Percentiles rank a stretch among this genome's conserved stretches.
These are phyloP conservation scores for Nakazawaea ambrosiae DNA, from an alignment of 805 yeast genomes.

Conservation along the genomic window DNA sequence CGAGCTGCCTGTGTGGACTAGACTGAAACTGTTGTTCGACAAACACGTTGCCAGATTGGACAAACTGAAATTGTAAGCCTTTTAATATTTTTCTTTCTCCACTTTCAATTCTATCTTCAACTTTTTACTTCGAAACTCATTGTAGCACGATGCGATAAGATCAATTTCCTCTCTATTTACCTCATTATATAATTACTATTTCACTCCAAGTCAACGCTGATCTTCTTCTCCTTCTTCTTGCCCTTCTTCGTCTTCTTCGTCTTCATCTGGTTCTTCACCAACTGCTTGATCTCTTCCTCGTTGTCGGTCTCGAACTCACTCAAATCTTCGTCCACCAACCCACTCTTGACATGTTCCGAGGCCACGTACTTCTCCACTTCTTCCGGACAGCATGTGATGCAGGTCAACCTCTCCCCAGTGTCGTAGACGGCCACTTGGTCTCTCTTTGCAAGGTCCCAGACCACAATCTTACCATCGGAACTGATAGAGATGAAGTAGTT, in stretches of 20 bases:
- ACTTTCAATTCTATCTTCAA: not conserved
- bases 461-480: constrained; percentile 88
- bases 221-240: constrained; percentile 30
- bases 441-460: constrained; percentile 66
- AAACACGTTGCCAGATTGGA: constrained; percentile 74
- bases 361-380: constrained; percentile 64
- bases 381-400: constrained; percentile 74
- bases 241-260: constrained; percentile 38
- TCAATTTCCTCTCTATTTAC: too few relatives aligned
- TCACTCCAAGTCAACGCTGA: constrained; percentile 52
- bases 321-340: constrained; percentile 25
- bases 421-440: constrained; percentile 89
- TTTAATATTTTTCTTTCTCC: not conserved
- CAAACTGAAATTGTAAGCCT: constrained; percentile 30
- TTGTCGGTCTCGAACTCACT: constrained; percentile 75
- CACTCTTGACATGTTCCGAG: constrained; percentile 43
- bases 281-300: constrained; percentile 32
- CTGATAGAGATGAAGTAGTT: constrained; percentile 69
- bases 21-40: constrained; percentile 77
- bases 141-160: too few relatives aligned
- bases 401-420: constrained; percentile 86
- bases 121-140: not conserved
- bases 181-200: constrained; percentile 23
- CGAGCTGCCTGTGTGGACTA: constrained; percentile 84
- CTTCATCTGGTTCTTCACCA: constrained; percentile 45